These are phyloP conservation scores for Leishmania tropica DNA, from an alignment of 208 protist species.

Conservation along the genomic window DNA sequence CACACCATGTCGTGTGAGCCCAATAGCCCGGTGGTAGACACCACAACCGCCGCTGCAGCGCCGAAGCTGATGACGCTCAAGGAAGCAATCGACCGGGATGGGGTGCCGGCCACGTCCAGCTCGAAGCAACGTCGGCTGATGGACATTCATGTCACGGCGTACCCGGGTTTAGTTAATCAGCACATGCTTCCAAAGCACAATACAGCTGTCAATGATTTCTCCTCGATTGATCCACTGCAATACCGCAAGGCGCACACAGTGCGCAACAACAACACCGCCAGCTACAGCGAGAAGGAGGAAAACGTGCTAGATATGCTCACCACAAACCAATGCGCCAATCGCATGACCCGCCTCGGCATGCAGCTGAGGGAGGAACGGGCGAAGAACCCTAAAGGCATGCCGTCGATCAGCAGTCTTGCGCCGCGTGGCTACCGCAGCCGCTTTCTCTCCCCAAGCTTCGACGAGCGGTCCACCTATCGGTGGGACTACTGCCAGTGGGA, in stretches of 20 bases:
- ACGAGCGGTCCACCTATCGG: conserved; percentile 78
- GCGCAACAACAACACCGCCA: conserved; percentile 40
- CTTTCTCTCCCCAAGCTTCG: conserved; percentile 41
- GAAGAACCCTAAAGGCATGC: conserved; percentile 21
- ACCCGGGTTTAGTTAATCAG: conserved; percentile 64
- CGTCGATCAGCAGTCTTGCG: conserved; percentile 4
- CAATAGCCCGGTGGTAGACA: not conserved
- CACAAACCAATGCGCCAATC: conserved; percentile 58
- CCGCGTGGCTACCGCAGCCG: conserved; percentile 31
- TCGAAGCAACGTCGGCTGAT: conserved; percentile 49
- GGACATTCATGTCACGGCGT: conserved; percentile 80
- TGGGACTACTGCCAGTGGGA: conserved; percentile 72
- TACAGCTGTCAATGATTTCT: conserved; percentile 40
- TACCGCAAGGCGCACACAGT: conserved; percentile 54
- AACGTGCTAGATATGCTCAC: conserved; percentile 48
- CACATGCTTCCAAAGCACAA: conserved; percentile 43
- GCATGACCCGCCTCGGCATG: conserved; percentile 46
- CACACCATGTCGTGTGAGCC: conserved; percentile 12
- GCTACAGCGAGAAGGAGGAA: conserved; percentile 26
- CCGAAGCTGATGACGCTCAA: conserved; percentile 25
- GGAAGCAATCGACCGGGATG: conserved; percentile 29
- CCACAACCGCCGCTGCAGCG: not conserved
- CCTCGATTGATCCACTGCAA: conserved; percentile 41
- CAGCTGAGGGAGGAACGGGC: conserved; percentile 35
- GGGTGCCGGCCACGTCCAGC: conserved; percentile 30